Evolutionary conservation across 768 basidiomycete species (phyloP).

Genomic region (Kwoniella shandongensis): DNA sequence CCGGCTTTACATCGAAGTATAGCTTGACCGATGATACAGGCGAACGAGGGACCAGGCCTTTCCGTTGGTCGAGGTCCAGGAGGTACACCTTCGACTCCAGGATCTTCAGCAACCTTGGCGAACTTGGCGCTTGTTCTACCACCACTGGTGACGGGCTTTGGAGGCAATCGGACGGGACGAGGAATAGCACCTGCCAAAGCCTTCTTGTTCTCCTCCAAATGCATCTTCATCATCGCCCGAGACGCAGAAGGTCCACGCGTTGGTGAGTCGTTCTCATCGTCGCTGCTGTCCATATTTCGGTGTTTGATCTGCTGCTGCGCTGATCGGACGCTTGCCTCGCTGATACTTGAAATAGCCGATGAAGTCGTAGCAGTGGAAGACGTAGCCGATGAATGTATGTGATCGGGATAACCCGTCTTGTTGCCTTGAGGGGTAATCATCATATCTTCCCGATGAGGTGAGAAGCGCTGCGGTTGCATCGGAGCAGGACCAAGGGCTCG

Average conservation of each 20-base stretch:
- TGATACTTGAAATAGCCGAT: conserved; percentile 23
- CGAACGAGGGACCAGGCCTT: conserved; percentile 87
- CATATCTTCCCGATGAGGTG: conserved; percentile 16
- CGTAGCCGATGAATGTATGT: conserved; percentile 33
- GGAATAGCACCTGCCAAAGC: neutral
- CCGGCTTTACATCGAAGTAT: conserved; percentile 79
- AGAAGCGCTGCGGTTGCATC: conserved; percentile 24
- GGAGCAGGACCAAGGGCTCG: conserved; percentile 46
- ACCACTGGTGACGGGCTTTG: conserved; percentile 19
- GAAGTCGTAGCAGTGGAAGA: conserved; percentile 28
- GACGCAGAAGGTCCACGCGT: conserved; percentile 27
- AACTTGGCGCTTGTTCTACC: conserved; percentile 43
- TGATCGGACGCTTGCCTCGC: conserved; percentile 13
- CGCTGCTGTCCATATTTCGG: conserved; percentile 20
- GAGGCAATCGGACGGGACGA: conserved; percentile 10
- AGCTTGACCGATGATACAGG: conserved; percentile 92
- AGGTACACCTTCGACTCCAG: conserved; percentile 60
- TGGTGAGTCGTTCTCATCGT: conserved; percentile 45
- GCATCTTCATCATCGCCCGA: conserved; percentile 28
- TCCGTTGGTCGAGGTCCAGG: conserved; percentile 75
- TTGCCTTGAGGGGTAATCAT: conserved; percentile 38
- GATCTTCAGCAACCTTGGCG: conserved; percentile 44
- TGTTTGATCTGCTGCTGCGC: conserved; percentile 13
- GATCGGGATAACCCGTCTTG: conserved; percentile 18
- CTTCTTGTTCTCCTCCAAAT: conserved; percentile 20